Evolutionary conservation across 1,284 basidiomycete genomes (phyloP).

Genomic region (Microstroma glucosiphilum): DNA sequence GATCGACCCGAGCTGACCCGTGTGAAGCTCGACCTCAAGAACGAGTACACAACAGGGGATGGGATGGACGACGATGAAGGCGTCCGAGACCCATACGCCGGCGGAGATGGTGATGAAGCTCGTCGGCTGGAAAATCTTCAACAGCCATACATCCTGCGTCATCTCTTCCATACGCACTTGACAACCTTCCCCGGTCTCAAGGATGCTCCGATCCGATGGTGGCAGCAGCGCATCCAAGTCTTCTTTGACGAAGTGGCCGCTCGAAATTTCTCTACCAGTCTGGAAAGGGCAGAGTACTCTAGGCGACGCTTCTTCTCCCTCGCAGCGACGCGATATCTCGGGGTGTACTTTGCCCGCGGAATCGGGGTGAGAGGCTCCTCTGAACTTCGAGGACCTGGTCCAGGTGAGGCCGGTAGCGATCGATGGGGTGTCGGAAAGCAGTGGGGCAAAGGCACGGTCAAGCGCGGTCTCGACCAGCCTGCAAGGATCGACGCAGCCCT

Average conservation of each 20-base stretch:
- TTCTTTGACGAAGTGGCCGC: conserved; percentile 43
- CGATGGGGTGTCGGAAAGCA: conserved; percentile 47
- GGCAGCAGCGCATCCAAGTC: conserved; percentile 44
- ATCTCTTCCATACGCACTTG: conserved; percentile 46
- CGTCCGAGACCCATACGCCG: conserved; percentile 36
- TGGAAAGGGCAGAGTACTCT: conserved; percentile 39
- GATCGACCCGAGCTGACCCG: conserved; percentile 29
- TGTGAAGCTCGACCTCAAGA: conserved; percentile 24
- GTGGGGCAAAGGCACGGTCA: conserved; percentile 50
- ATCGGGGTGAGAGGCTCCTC: conserved; percentile 43
- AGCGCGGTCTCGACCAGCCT: conserved; percentile 47
- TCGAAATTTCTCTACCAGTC: conserved; percentile 36
- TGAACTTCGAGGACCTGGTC: conserved; percentile 43
- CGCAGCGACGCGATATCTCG: conserved; percentile 39
- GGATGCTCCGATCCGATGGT: conserved; percentile 40
- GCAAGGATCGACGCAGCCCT: conserved; percentile 28
- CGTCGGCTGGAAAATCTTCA: conserved; percentile 23
- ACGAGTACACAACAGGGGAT: conserved; percentile 7
- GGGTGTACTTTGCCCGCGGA: conserved; percentile 43
- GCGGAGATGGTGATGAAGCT: conserved; percentile 30
- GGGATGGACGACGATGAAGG: conserved; percentile 22
- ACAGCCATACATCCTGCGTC: conserved; percentile 43
- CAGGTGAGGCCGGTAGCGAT: conserved; percentile 41
- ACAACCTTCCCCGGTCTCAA: conserved; percentile 40
- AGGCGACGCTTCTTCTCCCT: conserved; percentile 39